phyloP scores from a whole-genome alignment of 2,329 filamentous ascomycete genomes.

The Neofusicoccum sp. region DNA sequence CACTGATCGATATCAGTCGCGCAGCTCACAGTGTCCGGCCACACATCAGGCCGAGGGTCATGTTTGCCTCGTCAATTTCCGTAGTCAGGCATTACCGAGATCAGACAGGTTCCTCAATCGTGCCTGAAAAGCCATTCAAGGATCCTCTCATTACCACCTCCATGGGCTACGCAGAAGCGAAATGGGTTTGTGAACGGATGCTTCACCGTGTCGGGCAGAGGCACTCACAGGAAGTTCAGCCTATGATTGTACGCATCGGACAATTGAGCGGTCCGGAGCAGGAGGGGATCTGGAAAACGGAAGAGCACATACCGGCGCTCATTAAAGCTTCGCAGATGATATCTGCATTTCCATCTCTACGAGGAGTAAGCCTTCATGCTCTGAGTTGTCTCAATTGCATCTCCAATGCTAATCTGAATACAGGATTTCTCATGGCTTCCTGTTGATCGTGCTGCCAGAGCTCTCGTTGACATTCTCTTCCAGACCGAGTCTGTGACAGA shows the following conservation, averaged over 20 bases:
- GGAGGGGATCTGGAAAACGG: slow-evolving; percentile 17
- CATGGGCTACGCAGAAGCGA: slow-evolving; percentile 19
- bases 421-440: slow-evolving; percentile 20
- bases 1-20: neutral
- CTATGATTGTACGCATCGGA: slow-evolving; percentile 10
- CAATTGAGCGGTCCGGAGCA: slow-evolving; percentile 10
- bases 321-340: slow-evolving; percentile 16
- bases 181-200: slow-evolving; percentile 19
- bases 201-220: neutral
- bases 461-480: neutral
- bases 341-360: neutral
- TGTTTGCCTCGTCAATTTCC: neutral
- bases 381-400: neutral
- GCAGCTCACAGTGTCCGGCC: neutral
- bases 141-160: neutral
- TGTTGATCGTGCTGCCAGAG: slow-evolving; percentile 15
- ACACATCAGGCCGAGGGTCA: neutral
- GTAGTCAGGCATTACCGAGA: neutral
- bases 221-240: neutral
- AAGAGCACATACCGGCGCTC: slow-evolving; percentile 18
- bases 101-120: neutral
- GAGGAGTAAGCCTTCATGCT: slow-evolving; percentile 4
- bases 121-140: neutral
- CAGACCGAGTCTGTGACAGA: neutral
- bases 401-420: neutral